phyloP scores from a whole-genome alignment of 176 grass and related monocot genomes.

The Avena atlantica region DNA sequence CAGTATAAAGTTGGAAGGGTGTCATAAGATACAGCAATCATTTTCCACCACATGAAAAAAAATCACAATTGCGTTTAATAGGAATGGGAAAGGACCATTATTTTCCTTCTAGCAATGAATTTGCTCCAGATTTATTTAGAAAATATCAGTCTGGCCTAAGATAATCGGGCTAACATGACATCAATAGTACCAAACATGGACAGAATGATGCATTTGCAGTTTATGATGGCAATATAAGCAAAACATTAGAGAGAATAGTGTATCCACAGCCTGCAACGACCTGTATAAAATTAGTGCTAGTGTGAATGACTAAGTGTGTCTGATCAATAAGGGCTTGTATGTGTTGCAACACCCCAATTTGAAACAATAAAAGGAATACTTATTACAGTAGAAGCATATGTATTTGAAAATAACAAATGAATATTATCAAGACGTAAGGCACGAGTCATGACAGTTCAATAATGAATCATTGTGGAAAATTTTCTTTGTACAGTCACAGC shows the following conservation, averaged over 20 bases:
- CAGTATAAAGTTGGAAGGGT: conserved; percentile 22
- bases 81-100: conserved; percentile 14
- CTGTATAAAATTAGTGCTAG: not conserved
- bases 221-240: conserved; percentile 27
- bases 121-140: conserved; percentile 34
- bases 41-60: conserved; percentile 29
- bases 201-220: not conserved
- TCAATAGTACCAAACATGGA: not conserved
- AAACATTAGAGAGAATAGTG: conserved; percentile 23
- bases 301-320: not conserved
- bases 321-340: not conserved
- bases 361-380: not conserved
- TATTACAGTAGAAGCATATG: not conserved
- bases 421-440: not conserved
- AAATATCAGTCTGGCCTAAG: conserved; percentile 9
- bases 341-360: conserved; percentile 22
- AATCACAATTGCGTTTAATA: conserved; percentile 3
- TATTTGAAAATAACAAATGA: not conserved
- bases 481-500: not conserved
- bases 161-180: conserved; percentile 30
- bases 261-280: not conserved
- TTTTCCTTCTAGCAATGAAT: not conserved
- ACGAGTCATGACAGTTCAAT: not conserved
- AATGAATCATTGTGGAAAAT: conserved; percentile 4
- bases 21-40: not conserved